A percentile compares a stretch with the other conserved stretches of the same genome.
phyloP scores from a whole-genome alignment of 805 yeast species.

The Candida michaelii region DNA sequence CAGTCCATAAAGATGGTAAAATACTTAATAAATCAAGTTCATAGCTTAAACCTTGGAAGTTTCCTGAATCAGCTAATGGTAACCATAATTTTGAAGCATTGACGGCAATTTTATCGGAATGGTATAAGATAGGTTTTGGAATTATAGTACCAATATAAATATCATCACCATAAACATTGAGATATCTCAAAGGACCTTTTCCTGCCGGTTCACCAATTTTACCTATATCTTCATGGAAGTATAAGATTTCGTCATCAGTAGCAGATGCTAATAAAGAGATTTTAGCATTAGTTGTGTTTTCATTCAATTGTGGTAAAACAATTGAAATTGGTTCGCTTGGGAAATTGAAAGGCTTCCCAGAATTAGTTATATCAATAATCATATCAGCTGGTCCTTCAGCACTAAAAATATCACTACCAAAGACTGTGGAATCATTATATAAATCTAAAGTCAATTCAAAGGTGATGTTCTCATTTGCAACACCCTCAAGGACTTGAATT shows the following conservation, averaged over 20 bases:
- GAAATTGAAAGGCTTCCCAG: conserved; percentile 18
- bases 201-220: conserved; percentile 12
- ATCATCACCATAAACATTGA: conserved; percentile 24
- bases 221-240: conserved; percentile 18
- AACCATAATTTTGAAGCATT: conserved; percentile 18
- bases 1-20: conserved; percentile 29
- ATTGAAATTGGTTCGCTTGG: conserved; percentile 22
- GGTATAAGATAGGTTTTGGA: conserved; percentile 30
- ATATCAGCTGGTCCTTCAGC: conserved; percentile 22
- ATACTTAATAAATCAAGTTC: conserved; percentile 26
- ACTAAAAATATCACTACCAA: conserved; percentile 17
- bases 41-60: conserved; percentile 26
- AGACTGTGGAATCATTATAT: conserved; percentile 18
- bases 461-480: conserved; percentile 12
- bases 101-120: conserved; percentile 19
- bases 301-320: conserved; percentile 19
- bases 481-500: conserved; percentile 24
- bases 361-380: conserved; percentile 21
- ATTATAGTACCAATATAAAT: conserved; percentile 22
- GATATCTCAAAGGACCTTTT: conserved; percentile 25
- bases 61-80: conserved; percentile 28
- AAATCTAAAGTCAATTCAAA: conserved; percentile 23
- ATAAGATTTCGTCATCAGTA: conserved; percentile 23
- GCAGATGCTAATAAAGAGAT: conserved; percentile 26
- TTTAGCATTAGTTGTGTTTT: conserved; percentile 22